Evolutionary conservation across 768 basidiomycete genomes (phyloP).

Genomic region (Solioccasus polychromus): DNA sequence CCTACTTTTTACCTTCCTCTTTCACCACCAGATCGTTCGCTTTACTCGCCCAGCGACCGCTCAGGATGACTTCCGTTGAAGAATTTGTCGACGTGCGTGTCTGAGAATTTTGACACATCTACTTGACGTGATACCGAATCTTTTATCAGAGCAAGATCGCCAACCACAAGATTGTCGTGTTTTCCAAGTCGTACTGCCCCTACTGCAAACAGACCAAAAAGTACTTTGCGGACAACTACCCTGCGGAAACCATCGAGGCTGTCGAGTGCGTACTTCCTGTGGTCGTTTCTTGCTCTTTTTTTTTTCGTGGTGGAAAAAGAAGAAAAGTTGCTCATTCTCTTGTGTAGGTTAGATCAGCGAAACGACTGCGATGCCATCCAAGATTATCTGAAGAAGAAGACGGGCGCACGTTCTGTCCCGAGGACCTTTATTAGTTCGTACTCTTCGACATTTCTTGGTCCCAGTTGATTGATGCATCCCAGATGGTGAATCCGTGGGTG

Average conservation of each 20-base stretch:
- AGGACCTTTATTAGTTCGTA: constrained; percentile 70
- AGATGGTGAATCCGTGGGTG: constrained; percentile 21
- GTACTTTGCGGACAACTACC: constrained; percentile 41
- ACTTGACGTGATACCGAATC: constrained; percentile 35
- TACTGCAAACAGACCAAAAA: constrained; percentile 50
- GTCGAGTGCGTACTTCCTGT: constrained; percentile 43
- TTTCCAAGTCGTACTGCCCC: constrained; percentile 59
- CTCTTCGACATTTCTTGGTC: background rate
- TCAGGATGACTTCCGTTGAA: constrained; percentile 27
- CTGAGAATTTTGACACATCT: too few relatives aligned
- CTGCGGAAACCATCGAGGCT: constrained; percentile 36
- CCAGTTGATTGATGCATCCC: background rate
- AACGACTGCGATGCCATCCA: constrained; percentile 66
- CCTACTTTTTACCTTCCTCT: background rate
- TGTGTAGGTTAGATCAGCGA: constrained; percentile 48
- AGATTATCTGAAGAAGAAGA: constrained; percentile 58
- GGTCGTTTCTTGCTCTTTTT: background rate
- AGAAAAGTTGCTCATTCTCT: background rate
- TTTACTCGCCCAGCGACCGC: constrained; percentile 10
- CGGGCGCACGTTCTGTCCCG: constrained; percentile 70
- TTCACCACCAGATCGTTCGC: constrained; percentile 34
- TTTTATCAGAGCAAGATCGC: constrained; percentile 44
- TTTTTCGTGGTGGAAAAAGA: background rate
- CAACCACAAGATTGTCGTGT: constrained; percentile 52
- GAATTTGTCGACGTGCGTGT: constrained; percentile 41